Percentiles rank a stretch among this genome's conserved stretches.
Evolutionary conservation across 805 yeast species (phyloP).

Genomic region (Blastobotrys parvus): DNA sequence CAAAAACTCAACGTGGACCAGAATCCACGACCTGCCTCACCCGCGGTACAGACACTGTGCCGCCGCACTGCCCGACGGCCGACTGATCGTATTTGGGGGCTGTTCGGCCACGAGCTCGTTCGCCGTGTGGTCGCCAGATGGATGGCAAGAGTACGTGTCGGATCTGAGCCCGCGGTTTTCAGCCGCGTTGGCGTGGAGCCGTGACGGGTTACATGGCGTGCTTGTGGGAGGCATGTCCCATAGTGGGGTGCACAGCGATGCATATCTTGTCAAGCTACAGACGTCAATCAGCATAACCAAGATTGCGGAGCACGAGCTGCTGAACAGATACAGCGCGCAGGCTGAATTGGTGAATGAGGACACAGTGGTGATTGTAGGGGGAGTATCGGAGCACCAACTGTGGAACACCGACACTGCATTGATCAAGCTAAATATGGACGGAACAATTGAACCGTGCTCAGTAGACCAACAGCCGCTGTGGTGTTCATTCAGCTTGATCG

Average conservation of each 20-base stretch:
- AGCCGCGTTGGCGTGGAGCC: constrained; percentile 31
- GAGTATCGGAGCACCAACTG: constrained; percentile 37
- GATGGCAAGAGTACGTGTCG: constrained; percentile 15
- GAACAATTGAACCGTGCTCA: background rate
- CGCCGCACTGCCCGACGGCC: constrained; percentile 23
- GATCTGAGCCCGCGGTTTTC: constrained; percentile 25
- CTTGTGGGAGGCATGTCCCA: constrained; percentile 31
- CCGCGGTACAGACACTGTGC: constrained; percentile 47
- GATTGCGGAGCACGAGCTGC: constrained; percentile 21
- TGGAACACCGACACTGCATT: constrained; percentile 32
- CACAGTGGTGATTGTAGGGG: constrained; percentile 47
- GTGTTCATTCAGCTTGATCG: background rate
- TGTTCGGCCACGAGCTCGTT: constrained; percentile 10
- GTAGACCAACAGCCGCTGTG: constrained; percentile 26
- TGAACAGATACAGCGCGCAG: constrained; percentile 38
- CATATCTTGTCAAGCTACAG: constrained; percentile 11
- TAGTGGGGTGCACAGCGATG: constrained; percentile 11
- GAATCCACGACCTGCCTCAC: constrained; percentile 32
- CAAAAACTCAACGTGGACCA: constrained; percentile 33
- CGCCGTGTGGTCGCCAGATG: constrained; percentile 13
- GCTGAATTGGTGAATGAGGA: constrained; percentile 25
- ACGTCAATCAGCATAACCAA: constrained; percentile 28
- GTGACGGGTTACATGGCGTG: constrained; percentile 32
- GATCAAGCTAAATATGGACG: constrained; percentile 21
- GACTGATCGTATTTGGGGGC: constrained; percentile 48